Conservation (phyloP, 352 stramenopile species). For the Globisporangium carolinianum region DNA sequence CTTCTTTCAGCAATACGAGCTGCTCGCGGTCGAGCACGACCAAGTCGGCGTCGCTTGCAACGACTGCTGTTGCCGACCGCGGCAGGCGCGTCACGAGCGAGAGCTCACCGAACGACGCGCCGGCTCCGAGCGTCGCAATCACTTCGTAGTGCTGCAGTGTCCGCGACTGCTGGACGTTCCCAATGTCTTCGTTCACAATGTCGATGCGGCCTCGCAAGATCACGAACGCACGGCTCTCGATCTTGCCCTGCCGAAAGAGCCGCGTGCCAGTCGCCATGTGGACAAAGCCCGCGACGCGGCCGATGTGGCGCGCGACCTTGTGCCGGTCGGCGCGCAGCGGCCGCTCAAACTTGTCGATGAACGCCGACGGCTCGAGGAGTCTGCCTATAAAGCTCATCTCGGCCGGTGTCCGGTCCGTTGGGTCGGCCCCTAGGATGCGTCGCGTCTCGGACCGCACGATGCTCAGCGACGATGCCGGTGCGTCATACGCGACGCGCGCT, state of each 20-base stretch:
- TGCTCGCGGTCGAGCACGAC: constrained; percentile 67
- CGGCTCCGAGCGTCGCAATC: constrained; percentile 54
- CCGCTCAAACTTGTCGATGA: constrained; percentile 66
- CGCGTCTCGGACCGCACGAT: constrained; percentile 62
- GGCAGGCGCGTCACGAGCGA: constrained; percentile 64
- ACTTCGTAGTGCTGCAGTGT: constrained; percentile 46
- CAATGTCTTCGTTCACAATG: constrained; percentile 67
- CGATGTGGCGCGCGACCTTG: constrained; percentile 44
- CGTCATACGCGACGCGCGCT: constrained; percentile 45
- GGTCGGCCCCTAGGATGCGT: constrained; percentile 37
- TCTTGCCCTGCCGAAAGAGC: constrained; percentile 63
- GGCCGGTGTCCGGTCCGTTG: constrained; percentile 24
- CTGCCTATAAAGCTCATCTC: constrained; percentile 52
- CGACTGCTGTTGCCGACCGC: constrained; percentile 58
- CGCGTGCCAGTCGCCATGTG: constrained; percentile 43
- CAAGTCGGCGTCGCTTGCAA: constrained; percentile 54
- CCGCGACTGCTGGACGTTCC: constrained; percentile 17
- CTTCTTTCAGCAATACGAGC: constrained; percentile 24
- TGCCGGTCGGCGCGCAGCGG: constrained; percentile 37
- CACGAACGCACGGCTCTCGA: constrained; percentile 73
- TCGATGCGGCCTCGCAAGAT: constrained; percentile 70
- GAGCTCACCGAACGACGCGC: constrained; percentile 68
- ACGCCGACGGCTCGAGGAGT: constrained; percentile 47
- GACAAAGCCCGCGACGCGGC: constrained; percentile 40
- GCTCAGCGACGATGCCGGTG: constrained; percentile 48